phyloP scores from a whole-genome alignment of 2,329 filamentous ascomycete species.

The Colletotrichum sp. region DNA sequence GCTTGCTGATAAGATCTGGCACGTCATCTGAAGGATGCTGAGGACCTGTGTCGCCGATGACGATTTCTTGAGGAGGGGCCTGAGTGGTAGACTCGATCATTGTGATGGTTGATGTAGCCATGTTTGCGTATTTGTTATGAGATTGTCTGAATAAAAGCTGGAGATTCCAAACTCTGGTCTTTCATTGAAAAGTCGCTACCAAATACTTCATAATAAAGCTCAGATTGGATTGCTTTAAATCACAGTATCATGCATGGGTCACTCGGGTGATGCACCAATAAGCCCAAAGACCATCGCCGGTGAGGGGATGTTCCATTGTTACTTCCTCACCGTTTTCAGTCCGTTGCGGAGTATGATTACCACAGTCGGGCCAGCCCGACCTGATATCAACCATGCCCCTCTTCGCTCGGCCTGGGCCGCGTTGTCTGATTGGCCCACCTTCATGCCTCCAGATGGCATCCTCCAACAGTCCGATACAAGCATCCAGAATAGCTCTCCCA shows the following conservation, averaged over 20 bases:
- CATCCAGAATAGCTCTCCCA: neutral
- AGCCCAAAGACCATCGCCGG: neutral
- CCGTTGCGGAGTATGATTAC: neutral
- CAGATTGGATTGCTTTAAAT: neutral
- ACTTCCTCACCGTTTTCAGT: neutral
- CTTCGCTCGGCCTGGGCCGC: neutral
- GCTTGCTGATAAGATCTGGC: neutral
- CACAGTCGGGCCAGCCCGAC: neutral
- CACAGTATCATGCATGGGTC: neutral
- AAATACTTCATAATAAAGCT: neutral
- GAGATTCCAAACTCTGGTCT: neutral
- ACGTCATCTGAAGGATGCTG: neutral
- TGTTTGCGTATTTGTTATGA: neutral
- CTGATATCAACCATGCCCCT: neutral
- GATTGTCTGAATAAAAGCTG: neutral
- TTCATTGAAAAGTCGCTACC: fast-evolving
- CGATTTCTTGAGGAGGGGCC: neutral
- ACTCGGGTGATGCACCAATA: neutral
- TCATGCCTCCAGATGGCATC: neutral
- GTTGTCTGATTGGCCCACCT: neutral
- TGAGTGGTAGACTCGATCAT: neutral
- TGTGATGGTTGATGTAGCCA: neutral
- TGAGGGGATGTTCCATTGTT: neutral
- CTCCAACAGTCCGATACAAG: neutral
- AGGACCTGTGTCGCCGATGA: neutral